A percentile compares a stretch with the other conserved stretches of the same genome.
Conservation (phyloP, 768 basidiomycete genomes). For the Xerocomus brunneocitrinus region DNA sequence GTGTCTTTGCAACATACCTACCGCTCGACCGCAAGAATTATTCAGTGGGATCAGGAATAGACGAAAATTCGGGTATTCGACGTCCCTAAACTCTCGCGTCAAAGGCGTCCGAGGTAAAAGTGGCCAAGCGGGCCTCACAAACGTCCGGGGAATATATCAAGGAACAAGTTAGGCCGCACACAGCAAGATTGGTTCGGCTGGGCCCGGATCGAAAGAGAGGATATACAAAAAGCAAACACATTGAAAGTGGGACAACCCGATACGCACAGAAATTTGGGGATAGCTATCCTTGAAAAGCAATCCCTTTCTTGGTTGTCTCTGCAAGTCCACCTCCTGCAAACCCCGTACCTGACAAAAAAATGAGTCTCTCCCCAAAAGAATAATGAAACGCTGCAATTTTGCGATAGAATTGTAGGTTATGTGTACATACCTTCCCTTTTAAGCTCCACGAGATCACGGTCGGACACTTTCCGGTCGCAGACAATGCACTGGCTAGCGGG, state of each 20-base stretch:
- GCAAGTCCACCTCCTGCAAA: conserved; percentile 93
- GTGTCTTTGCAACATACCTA: no score
- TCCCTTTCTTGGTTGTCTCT: conserved; percentile 74
- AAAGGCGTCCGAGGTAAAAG: no score
- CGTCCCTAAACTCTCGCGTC: no score
- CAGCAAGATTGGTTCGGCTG: background rate
- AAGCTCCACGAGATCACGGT: conserved; percentile 76
- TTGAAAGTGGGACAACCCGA: background rate
- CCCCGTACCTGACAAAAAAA: conserved; percentile 62
- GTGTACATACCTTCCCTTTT: conserved; percentile 74
- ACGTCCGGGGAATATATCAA: background rate
- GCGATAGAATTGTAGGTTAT: background rate
- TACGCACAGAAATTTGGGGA: conserved; percentile 1
- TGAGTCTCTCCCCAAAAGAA: conserved; percentile 1
- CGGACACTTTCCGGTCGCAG: conserved; percentile 65
- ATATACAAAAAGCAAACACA: conserved; percentile 1
- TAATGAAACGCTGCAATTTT: background rate
- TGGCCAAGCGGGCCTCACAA: no score
- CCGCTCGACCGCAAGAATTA: no score
- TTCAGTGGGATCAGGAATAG: no score
- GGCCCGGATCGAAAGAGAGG: background rate
- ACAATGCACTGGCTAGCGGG: conserved; percentile 79
- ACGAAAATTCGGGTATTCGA: background rate
- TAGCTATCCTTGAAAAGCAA: conserved; percentile 79
- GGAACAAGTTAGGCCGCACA: background rate